Evolutionary conservation across 352 stramenopile species (phyloP), one percentile per base, ranked within the genome.

Genomic region (Phytopythium vexans): DNA sequence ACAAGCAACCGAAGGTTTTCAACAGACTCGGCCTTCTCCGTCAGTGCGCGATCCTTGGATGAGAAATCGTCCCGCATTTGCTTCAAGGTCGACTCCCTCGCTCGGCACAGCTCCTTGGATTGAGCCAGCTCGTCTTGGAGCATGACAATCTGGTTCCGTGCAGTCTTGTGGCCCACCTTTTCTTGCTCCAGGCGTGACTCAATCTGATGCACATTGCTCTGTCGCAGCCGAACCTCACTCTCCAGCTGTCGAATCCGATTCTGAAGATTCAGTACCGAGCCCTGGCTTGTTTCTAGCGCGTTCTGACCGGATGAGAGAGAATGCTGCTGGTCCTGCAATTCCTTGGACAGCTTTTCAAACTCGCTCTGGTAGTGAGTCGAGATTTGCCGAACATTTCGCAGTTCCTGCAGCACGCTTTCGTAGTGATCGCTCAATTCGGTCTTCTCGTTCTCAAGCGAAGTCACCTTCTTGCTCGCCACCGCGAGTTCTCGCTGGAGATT

Each of bases 1-100:
- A 92, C 72, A 37, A 94, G 40, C 15, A 90, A 59, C 42, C 87
- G 86, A 2, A 87, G 68, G 32, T 89, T 92, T 49, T 88, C 77
- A 27, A 79, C 62, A 3, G 69, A 63, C 43, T 87, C 79, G 1
- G 59, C 81, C 52, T 88, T 89, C 60, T 90, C 77, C 0, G 74
- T 88, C 60, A 90, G 42, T 15, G 56, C 56, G 31, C 68, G 68
- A 31, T 89, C 75, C 56, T 85, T 86, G 0, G 67, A 55, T 45
- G 77, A 75, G 15, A 82, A 59, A 15, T 91, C 68, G 1, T 82
- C 66, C 8, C 82, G 74, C 35, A 92, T 15, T 51, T 89, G 74
- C 36, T 78, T 76, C 35, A 88, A 52, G 1, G 70, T 68, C 11
- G 83, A 71, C 50, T 88, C 77, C 41, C 75, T 64, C 27, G 77